These are phyloP conservation scores for Monosiga brevicollis DNA, from an alignment of 78 protist species.

Conservation along the genomic window DNA sequence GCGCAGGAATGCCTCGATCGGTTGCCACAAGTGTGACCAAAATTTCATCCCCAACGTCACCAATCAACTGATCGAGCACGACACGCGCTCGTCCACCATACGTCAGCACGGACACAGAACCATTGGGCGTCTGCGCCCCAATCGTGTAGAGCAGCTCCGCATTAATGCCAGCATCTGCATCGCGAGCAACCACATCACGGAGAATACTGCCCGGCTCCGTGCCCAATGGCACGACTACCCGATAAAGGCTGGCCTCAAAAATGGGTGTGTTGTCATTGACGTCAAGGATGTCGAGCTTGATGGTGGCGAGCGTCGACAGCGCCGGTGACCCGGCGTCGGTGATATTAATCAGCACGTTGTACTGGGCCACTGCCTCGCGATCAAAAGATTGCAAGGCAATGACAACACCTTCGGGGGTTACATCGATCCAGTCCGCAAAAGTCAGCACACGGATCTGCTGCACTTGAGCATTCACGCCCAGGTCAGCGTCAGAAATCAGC, in stretches of 20 bases:
- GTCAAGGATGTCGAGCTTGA: not conserved
- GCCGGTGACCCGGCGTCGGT: not conserved
- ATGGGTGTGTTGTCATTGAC: not conserved
- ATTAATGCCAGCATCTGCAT: not conserved
- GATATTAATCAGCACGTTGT: not conserved
- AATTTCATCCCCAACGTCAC: too few species aligned
- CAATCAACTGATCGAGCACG: too few species aligned
- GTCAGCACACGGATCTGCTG: not conserved
- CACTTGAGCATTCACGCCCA: not conserved
- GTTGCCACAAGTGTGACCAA: too few species aligned
- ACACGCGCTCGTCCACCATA: not conserved
- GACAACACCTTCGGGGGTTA: not conserved
- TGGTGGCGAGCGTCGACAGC: not conserved
- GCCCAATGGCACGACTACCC: not conserved
- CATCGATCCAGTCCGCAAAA: not conserved
- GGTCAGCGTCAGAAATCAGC: not conserved
- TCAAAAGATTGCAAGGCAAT: not conserved
- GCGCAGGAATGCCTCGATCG: too few species aligned
- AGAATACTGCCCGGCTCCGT: not conserved
- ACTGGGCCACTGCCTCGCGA: not conserved
- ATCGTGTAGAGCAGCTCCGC: not conserved
- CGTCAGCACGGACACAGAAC: not conserved
- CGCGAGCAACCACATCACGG: not conserved
- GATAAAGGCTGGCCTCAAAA: not conserved
- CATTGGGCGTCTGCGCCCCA: not conserved